A percentile compares a stretch with the other conserved stretches of the same genome.
phyloP scores from a whole-genome alignment of 139 green algal species.

The Volvox africanus region DNA sequence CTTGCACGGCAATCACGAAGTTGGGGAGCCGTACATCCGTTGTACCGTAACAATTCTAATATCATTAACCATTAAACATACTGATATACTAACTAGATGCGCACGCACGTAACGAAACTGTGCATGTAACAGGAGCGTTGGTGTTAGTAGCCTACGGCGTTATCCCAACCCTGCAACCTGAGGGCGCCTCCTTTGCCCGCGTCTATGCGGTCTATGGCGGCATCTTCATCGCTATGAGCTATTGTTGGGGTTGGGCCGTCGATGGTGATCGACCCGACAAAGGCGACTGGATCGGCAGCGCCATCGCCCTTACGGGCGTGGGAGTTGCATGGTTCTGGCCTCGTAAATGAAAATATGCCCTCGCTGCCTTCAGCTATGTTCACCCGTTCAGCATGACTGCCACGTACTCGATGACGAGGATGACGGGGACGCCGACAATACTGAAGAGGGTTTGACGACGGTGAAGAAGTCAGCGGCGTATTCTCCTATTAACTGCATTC shows the following conservation, averaged over 20 bases:
- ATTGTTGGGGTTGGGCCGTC: conserved; percentile 86
- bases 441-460: too few species aligned
- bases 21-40: too few species aligned
- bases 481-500: too few species aligned
- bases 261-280: conserved; percentile 80
- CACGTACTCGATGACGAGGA: too few species aligned
- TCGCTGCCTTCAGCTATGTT: too few species aligned
- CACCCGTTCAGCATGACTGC: too few species aligned
- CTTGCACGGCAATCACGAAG: too few species aligned
- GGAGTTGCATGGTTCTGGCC: conserved; percentile 84
- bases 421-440: too few species aligned
- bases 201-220: conserved; percentile 88
- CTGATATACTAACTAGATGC: too few species aligned
- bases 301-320: conserved; percentile 82
- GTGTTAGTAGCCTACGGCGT: conserved; percentile 84
- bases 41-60: too few species aligned
- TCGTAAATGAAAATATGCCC: neutral
- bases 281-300: conserved; percentile 82
- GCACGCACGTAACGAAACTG: neutral
- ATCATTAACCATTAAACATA: too few species aligned
- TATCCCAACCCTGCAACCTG: conserved; percentile 85
- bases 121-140: conserved; percentile 50
- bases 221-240: conserved; percentile 91
- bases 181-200: conserved; percentile 57
- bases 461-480: too few species aligned